Conservation (phyloP, 176 grass and related monocot species). For the Oryza longistaminata region DNA sequence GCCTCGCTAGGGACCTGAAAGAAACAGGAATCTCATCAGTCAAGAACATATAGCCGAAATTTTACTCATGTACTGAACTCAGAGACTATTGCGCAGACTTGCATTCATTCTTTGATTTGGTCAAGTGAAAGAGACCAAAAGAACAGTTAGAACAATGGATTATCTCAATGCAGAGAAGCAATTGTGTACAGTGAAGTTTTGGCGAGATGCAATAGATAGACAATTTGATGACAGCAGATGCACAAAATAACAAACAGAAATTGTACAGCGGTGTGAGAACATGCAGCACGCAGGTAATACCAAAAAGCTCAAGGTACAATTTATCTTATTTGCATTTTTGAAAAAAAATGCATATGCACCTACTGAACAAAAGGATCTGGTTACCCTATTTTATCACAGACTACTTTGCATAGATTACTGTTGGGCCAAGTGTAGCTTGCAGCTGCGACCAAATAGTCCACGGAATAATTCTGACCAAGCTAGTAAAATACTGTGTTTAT, state of each 20-base stretch:
- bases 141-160: background rate
- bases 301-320: conserved; percentile 1
- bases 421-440: conserved; percentile 5
- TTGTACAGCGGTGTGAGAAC: background rate
- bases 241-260: background rate
- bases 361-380: background rate
- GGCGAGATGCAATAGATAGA: background rate
- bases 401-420: conserved; percentile 2
- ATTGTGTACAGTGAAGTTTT: background rate
- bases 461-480: background rate
- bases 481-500: background rate
- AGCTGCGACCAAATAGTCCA: background rate
- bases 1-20: conserved; percentile 32
- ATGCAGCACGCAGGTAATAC: background rate
- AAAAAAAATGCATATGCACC: background rate
- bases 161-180: background rate
- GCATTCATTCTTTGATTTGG: background rate
- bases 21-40: conserved; percentile 1
- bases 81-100: background rate
- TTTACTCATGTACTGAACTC: conserved; percentile 3
- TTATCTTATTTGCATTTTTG: background rate
- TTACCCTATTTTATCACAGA: background rate
- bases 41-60: conserved; percentile 27
- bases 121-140: conserved; percentile 1
- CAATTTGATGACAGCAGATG: background rate